Evolutionary conservation across 1,284 basidiomycete species (phyloP), one percentile per base, ranked within the genome.

Genomic region (Sparassis latifolia): DNA sequence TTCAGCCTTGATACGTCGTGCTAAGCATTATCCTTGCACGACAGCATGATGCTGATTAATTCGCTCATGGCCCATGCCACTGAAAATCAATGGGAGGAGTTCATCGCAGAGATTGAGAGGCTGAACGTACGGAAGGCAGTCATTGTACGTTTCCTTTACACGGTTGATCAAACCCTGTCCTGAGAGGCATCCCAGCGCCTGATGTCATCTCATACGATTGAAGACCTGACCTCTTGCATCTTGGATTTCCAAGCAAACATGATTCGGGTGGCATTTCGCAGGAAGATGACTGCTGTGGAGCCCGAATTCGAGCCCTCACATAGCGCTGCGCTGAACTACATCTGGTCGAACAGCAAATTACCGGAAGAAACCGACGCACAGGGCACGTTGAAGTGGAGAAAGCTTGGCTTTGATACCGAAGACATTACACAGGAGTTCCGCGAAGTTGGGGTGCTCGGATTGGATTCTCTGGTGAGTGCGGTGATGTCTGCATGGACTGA

Each of bases 201-300:
- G 33, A 95, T 97, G 85, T 86, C 89, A 10, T 77, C 87, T 12
- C 89, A 90, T 62, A 86, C 86, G 29, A 83, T 87, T 42, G 92
- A 95, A 58, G 92, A 95, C 63, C 73, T 92, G 44, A 84, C 86
- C 3, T 91, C 87, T 0, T 89, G 86, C 54, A 91, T 97, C 48
- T 77, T 96, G 51, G 90, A 95, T 60, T 97, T 96, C 67, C 94
- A 97, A 74, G 84, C 88, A 40, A 92, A 92, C 66, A 83, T 93
- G 60, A 77, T 92, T 49, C 80, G 89, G 31, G 82, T 94, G 12
- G 84, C 86, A 2, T 86, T 91, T 61, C 80, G 85, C 47, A 86
- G 86, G 65, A 91, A 95, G 67, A 82, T 77, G 5, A 88, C 84
- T 0, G 70, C 81, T 2, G 87, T 97, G 33, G 82, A 91, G 56